Base-by-base conservation (phyloP, 257 asterid species). In the Thymus quinquecostatus region DNA sequence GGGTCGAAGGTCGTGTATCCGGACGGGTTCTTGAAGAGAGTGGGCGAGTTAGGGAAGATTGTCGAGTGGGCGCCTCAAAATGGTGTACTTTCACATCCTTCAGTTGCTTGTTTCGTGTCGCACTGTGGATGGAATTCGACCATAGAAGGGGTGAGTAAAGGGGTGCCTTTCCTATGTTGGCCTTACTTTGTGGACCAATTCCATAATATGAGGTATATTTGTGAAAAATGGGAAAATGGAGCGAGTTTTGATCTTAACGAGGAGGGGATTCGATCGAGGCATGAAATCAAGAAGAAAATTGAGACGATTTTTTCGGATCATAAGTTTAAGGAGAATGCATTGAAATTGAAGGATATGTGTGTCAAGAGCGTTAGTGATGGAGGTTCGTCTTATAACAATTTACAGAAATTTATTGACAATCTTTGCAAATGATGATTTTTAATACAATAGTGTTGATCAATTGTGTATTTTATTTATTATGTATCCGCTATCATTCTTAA, bases 61-160 rank as follows among this genome's bases (percentile, higher is more conserved):
- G 82, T 79, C 3, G 70, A 40, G 8, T 80, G 87, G 83, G 83
- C 82, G 2, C 86, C 85, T 8, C 82, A 77, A 69, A 81, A 79
- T 0, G 69, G 32, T 5, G 82, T 84, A 1, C 74, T 84, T 34
- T 54, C 69, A 7, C 86, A 81, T 50, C 76, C 77, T 38, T 56
- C 84, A 0, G 36, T 72, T 1, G 79, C 80, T 0, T 71, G 86
- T 66, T 84, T 84, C 49, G 0, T 84, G 28, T 79, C 75, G 2
- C 86, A 84, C 5, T 79, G 88, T 47, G 84, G 88, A 1, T 83
- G 85, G 88, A 81, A 78, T 6, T 81, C 86, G 32, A 67, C 74
- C 29, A 1, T 81, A 3, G 81, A 84, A 58, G 80, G 85, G 1
- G 5, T 64, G 27, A 56, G 77, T 40, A 29, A 2, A 3, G 85